Evolutionary conservation across 805 yeast genomes (phyloP).

Genomic region (Yamadazyma endophytica): DNA sequence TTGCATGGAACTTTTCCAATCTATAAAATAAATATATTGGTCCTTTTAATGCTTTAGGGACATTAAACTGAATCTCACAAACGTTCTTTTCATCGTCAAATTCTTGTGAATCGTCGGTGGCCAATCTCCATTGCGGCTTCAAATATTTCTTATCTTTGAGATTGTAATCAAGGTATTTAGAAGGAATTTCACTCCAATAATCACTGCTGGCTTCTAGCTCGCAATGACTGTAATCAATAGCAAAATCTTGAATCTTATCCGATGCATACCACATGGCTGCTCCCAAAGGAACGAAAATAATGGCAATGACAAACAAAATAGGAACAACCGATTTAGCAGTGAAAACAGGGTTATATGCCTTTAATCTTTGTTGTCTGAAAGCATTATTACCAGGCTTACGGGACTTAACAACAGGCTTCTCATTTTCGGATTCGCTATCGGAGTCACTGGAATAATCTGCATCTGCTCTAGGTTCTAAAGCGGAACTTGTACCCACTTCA

Average conservation of each 20-base stretch:
- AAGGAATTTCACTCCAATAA: constrained; percentile 34
- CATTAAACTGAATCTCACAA: constrained; percentile 36
- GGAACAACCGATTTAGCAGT: constrained; percentile 42
- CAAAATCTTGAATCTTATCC: constrained; percentile 32
- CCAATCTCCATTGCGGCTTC: constrained; percentile 34
- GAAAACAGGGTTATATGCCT: constrained; percentile 46
- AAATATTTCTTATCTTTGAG: constrained; percentile 9
- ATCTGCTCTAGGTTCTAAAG: too few species aligned
- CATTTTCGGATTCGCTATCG: constrained; percentile 37
- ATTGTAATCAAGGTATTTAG: constrained; percentile 37
- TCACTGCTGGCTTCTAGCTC: constrained; percentile 28
- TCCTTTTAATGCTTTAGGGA: constrained; percentile 28
- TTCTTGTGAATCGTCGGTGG: constrained; percentile 37
- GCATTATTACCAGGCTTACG: constrained; percentile 64
- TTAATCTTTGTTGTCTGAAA: constrained; percentile 53
- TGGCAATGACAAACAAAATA: constrained; percentile 32
- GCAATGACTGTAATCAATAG: constrained; percentile 41
- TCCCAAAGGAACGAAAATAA: constrained; percentile 40
- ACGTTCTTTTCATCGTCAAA: constrained; percentile 49
- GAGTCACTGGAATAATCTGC: constrained; percentile 5
- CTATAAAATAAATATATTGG: constrained; percentile 42
- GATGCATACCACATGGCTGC: constrained; percentile 47
- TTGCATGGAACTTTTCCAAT: constrained; percentile 37
- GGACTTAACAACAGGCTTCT: constrained; percentile 40
- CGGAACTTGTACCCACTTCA: too few species aligned